phyloP scores from a whole-genome alignment of 2,329 filamentous ascomycete species.

The Purpureocillium takamizusanense region DNA sequence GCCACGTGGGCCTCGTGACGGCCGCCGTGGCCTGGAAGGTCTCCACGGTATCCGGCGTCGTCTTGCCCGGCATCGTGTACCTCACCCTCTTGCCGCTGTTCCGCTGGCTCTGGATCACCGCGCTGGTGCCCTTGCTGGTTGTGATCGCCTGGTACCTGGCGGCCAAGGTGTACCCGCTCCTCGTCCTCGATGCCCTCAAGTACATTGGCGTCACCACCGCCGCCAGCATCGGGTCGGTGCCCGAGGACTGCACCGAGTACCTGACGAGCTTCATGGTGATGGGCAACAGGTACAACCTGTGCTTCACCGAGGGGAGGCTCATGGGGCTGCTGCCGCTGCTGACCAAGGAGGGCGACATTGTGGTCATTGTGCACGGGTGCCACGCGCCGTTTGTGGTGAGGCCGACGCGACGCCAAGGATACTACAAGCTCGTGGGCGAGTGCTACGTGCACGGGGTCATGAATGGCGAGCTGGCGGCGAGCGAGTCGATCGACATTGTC shows the following conservation, averaged over 20 bases:
- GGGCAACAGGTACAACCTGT: constrained; percentile 2
- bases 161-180: neutral
- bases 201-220: constrained; percentile 2
- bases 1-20: neutral
- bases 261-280: neutral
- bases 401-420: neutral
- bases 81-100: constrained; percentile 3
- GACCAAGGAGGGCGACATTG: constrained; percentile 3
- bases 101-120: constrained; percentile 3
- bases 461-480: constrained; percentile 6
- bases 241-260: constrained; percentile 3
- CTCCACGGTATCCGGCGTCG: no score
- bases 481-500: constrained; percentile 1
- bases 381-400: constrained; percentile 7
- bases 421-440: constrained; percentile 6
- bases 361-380: constrained; percentile 7
- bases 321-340: constrained; percentile 5
- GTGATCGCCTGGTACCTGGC: constrained; percentile 1
- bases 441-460: constrained; percentile 9
- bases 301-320: constrained; percentile 3
- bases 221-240: constrained; percentile 1
- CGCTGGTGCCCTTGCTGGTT: constrained; percentile 1
- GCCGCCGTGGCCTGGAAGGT: neutral
- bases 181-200: neutral
- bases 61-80: neutral